Base-by-base conservation (phyloP, 2,329 filamentous ascomycete species). In the Westerdykella aurantiaca region DNA sequence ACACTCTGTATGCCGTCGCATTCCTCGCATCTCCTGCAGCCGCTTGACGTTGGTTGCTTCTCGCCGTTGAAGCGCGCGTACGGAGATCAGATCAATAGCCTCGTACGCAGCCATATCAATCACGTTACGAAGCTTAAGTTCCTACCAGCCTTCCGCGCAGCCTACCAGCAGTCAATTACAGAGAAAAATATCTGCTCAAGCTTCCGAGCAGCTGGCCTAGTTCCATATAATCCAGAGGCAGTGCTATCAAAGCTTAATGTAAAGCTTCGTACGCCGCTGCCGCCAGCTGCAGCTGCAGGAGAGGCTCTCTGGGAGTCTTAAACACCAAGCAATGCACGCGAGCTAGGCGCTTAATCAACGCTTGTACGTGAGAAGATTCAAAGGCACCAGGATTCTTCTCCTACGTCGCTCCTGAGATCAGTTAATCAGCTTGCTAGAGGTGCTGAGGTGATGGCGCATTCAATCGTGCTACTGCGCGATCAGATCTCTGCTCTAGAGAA, bases 231-330 rank as follows among this genome's bases (percentile, higher is more conserved):
- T n/a, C n/a, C n/a, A n/a, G n/a, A n/a, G n/a, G n/a, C n/a, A n/a
- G 60, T 66, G 21, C 38, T 68, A 48, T 63, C 49, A 40, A 64
- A 60, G 52, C 61, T 67, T 48, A 49, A 58, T 44, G 47, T 55
- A 12, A 37, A 50, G 43, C 34, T 55, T 16, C 43, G 38, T 29
- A 53, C 47, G 35, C 49, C 35, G 37, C 46, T 38, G 17, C 43
- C 43, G 34, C 29, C 39, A 25, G 16, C 16, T 6, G 35, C 18
- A 39, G 17, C n/a, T 5, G n/a, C n/a, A n/a, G n/a, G n/a, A n/a
- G 31, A 17, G 2, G 16, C 1, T 34, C 12, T 39, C n/a, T 51
- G 38, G 34, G 44, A 43, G 34, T 18, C 44, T 29, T 22, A 40
- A 34, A 47, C 44, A 14, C 31, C 11, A 41, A 44, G 12, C 37